Evolutionary conservation across 2,329 filamentous ascomycete species (phyloP).

Genomic region (Chaetoscypha palmicola): DNA sequence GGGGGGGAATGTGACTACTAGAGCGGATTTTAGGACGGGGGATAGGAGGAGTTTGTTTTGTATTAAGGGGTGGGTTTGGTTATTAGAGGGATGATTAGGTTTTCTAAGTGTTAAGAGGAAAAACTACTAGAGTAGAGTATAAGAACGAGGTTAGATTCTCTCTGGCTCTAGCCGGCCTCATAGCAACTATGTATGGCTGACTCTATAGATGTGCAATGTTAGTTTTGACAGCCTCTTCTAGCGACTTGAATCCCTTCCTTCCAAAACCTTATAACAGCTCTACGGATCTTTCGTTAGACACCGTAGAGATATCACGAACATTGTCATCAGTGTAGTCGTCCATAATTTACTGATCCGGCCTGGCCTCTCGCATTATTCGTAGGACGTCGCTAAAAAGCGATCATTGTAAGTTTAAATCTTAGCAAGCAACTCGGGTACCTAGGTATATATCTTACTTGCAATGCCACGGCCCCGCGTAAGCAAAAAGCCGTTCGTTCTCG

Average conservation of each 20-base stretch:
- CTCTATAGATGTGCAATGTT: slow-evolving; percentile 6
- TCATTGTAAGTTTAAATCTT: too few relatives aligned
- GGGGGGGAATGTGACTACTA: too few relatives aligned
- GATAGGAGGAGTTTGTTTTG: too few relatives aligned
- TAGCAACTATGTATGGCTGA: too few relatives aligned
- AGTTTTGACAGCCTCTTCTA: slow-evolving; percentile 11
- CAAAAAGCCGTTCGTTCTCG: slow-evolving; percentile 20
- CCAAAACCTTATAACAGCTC: slow-evolving; percentile 16
- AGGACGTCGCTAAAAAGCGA: slow-evolving; percentile 21
- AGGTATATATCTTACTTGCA: slow-evolving; percentile 19
- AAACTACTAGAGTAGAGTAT: too few relatives aligned
- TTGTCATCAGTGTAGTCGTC: slow-evolving; percentile 13
- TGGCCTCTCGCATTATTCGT: slow-evolving; percentile 18
- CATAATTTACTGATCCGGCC: slow-evolving; percentile 21
- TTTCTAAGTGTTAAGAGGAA: too few relatives aligned
- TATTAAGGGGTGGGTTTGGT: too few relatives aligned
- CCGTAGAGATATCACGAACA: slow-evolving; percentile 12
- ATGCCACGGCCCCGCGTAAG: slow-evolving; percentile 20
- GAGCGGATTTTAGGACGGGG: too few relatives aligned
- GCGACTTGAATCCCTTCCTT: slow-evolving; percentile 16
- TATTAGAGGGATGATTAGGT: too few relatives aligned
- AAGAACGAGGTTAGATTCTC: too few relatives aligned
- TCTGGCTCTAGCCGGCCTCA: too few relatives aligned
- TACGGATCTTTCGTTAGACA: slow-evolving; percentile 13
- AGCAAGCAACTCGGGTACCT: too few relatives aligned